These are phyloP conservation scores for Pyrenophora tritici-repentis DNA, from an alignment of 2,329 filamentous ascomycete species.

Conservation along the genomic window DNA sequence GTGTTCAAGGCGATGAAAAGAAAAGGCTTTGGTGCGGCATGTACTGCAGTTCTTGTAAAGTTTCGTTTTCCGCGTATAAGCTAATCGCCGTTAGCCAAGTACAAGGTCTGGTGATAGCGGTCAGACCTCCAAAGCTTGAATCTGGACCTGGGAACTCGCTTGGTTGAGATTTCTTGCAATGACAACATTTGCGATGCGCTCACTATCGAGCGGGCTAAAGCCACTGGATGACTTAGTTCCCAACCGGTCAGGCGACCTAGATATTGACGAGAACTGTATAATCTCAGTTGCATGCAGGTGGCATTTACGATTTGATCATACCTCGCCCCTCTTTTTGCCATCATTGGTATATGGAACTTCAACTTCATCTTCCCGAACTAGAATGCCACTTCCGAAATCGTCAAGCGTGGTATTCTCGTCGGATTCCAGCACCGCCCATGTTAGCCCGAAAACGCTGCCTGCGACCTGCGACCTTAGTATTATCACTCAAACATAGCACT, in stretches of 20 bases:
- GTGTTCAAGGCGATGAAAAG: conserved; percentile 77
- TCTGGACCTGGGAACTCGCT: conserved; percentile 76
- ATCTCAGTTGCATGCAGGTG: conserved; percentile 9
- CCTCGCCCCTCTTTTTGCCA: conserved; percentile 18
- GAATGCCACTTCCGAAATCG: conserved; percentile 75
- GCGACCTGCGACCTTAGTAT: conserved; percentile 61
- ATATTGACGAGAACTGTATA: conserved; percentile 20
- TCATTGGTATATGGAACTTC: conserved; percentile 28
- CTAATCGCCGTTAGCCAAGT: conserved; percentile 49
- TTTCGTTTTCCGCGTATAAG: conserved; percentile 80
- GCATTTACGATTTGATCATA: conserved; percentile 7
- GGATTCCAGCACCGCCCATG: conserved; percentile 73
- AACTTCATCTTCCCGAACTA: conserved; percentile 50
- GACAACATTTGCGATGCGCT: conserved; percentile 77
- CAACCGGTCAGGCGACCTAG: conserved; percentile 2
- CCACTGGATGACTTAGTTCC: conserved; percentile 32
- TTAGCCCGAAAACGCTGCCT: conserved; percentile 72
- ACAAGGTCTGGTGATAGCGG: background rate
- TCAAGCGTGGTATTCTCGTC: conserved; percentile 75
- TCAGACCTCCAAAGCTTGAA: conserved; percentile 69
- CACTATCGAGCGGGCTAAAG: conserved; percentile 52
- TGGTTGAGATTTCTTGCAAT: conserved; percentile 79
- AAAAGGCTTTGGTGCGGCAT: conserved; percentile 76
- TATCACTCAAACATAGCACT: background rate
- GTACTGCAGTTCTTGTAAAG: conserved; percentile 73